Evolutionary conservation across 2,329 filamentous ascomycete genomes (phyloP), one percentile per base, ranked within the genome.

Genomic region (Madurella fahalii): DNA sequence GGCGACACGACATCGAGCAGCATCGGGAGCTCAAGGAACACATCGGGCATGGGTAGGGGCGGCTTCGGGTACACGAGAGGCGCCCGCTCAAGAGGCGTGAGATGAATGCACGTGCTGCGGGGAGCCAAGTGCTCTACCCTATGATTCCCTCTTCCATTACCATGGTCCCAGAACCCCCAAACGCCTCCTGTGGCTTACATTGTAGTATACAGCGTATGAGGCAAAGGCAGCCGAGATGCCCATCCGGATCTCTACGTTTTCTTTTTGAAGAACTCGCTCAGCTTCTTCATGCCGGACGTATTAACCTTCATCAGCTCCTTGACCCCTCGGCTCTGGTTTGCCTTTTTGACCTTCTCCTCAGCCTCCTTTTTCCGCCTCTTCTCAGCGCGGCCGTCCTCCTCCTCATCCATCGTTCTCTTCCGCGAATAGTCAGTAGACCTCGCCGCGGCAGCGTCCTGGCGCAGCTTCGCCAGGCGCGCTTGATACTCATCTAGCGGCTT

Each of bases 221-320:
- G 9, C 45, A 12, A 17, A 49, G 18, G 31, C 9, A 49, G 32
- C 44, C n/a, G 40, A 68, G 64, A 68, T 69, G 68, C 67, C 68
- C 67, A 64, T 37, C 40, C 43, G 44, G 58, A 40, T 15, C 25
- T 25, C 12, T 45, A 58, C 45, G 45, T 40, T 59, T 81, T 82
- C 73, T 93, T 95, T 57, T 84, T 84, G 71, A 99, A 99, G 73
- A 99, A 99, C 58, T 86, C 82, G 68, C 89, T 96, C 81, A 99
- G 82, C 77, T 97, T 99, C 80, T 89, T 94, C 94, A 99, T 99
- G 1, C 94, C 94, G 18, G 74, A 83, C 0, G 87, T 92, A 72
- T 97, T 89, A 46, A 92, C 93, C 74, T 97, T 99, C 69, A 88
- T 88, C 65, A 99, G 69, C 46, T 92, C 81, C 67, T 85, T 86